Base-by-base conservation (phyloP, 2,329 filamentous ascomycete species). In the Hypoxylon sp. region DNA sequence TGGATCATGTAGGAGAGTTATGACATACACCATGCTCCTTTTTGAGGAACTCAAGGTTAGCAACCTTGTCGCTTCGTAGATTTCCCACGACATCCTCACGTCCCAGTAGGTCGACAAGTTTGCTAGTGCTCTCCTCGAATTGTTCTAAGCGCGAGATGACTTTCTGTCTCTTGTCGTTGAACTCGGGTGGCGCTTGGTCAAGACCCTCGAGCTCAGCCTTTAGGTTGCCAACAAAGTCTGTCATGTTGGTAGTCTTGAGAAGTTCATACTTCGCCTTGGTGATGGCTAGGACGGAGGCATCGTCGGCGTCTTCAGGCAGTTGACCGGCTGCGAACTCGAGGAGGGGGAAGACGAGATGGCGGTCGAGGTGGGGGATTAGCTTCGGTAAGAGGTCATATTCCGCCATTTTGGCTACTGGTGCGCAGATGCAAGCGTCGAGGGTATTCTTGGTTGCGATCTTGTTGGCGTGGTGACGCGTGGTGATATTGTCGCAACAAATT, bases 241-340 rank as follows among this genome's bases (percentile, higher is more conserved):
- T 96, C 96, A 99, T 99, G 87, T 98, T 98, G 78, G 96, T 98
- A 81, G 94, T 91, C 85, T 97, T 95, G 75, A 99, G 89, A 65
- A 99, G 90, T 83, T 95, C 91, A 81, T 95, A 97, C 83, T 97
- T 97, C 76, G 94, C 90, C 79, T 92, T 89, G 71, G 91, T 91
- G 76, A 97, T 91, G 80, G 94, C 91, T 76, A 86, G 86, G 62
- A 88, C 82, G 81, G 87, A 82, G 42, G 79, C 82, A 69, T 84
- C 83, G 67, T 88, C 85, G 76, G 87, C 88, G 74, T 89, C 88
- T 77, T 94, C 92, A 80, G 94, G 91, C 73, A 97, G 91, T 80
- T 93, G 90, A 79, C 91, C 90, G 77, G 91, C 91, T 77, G 92
- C 88, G 82, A 97, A 98, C 84, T 98, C 94, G 80, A 99, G 91